Evolutionary conservation across 2,329 filamentous ascomycete genomes (phyloP).

Genomic region (Zymoseptoria crescenta): DNA sequence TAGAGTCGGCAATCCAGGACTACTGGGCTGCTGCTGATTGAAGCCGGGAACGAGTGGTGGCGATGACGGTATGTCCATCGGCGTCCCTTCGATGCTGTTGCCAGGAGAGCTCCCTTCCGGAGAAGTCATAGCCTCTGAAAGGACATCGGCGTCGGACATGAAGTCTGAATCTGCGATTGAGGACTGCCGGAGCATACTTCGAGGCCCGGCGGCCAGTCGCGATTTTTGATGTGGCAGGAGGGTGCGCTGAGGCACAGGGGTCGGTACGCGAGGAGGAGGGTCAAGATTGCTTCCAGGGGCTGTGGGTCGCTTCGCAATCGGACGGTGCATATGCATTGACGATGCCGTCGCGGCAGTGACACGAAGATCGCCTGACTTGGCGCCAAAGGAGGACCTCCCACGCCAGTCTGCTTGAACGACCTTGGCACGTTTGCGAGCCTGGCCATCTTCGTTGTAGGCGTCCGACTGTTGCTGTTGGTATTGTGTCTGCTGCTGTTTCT

Average conservation of each 20-base stretch:
- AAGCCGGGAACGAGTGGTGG: constrained; percentile 65
- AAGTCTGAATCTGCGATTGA: constrained; percentile 26
- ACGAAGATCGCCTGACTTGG: constrained; percentile 61
- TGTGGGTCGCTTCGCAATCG: constrained; percentile 49
- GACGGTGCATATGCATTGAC: constrained; percentile 76
- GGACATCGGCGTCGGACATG: constrained; percentile 25
- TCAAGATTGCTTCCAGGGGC: constrained; percentile 52
- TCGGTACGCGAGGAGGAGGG: constrained; percentile 67
- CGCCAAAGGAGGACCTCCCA: constrained; percentile 64
- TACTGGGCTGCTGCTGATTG: constrained; percentile 53
- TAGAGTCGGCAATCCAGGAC: constrained; percentile 57
- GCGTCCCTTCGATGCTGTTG: constrained; percentile 51
- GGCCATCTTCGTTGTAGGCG: constrained; percentile 42
- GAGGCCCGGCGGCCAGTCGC: constrained; percentile 21
- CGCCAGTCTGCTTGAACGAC: constrained; percentile 64
- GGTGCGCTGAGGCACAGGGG: constrained; percentile 57
- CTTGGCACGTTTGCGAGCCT: constrained; percentile 70
- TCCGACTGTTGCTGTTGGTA: constrained; percentile 18
- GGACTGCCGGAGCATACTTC: constrained; percentile 25
- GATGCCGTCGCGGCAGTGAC: constrained; percentile 88
- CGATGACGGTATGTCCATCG: constrained; percentile 79
- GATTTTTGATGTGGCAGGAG: constrained; percentile 21
- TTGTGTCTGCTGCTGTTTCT: constrained; percentile 9
- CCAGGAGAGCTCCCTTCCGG: constrained; percentile 44
- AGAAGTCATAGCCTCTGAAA: constrained; percentile 39